A percentile compares a stretch with the other conserved stretches of the same genome.
These are phyloP conservation scores for Cymbopogon citratus DNA, from an alignment of 176 grass and related monocot species.

Conservation along the genomic window DNA sequence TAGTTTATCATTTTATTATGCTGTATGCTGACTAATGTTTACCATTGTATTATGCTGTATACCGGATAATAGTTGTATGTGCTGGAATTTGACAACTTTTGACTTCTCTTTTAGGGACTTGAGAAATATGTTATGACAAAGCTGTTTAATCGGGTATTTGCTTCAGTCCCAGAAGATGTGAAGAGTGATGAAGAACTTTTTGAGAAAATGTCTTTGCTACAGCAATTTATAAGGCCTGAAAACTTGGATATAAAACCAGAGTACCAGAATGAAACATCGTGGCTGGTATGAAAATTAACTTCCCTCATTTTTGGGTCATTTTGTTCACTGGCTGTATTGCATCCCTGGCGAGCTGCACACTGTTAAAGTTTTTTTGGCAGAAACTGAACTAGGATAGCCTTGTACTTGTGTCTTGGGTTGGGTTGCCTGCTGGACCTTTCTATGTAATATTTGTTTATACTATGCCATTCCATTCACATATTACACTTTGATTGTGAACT, in stretches of 20 bases:
- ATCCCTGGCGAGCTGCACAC: neutral
- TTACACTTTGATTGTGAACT: neutral
- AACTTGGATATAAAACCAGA: conserved; percentile 91
- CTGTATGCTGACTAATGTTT: neutral
- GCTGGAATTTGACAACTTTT: conserved; percentile 3
- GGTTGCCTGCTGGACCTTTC: neutral
- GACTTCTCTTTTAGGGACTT: conserved; percentile 62
- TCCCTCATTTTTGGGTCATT: neutral
- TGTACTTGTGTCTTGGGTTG: neutral
- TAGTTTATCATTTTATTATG: neutral
- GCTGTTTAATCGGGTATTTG: conserved; percentile 86
- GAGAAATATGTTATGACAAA: conserved; percentile 99
- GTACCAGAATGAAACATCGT: conserved; percentile 95
- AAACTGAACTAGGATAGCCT: neutral
- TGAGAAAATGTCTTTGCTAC: conserved; percentile 92
- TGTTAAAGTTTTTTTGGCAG: neutral
- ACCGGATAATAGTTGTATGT: neutral
- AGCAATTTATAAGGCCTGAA: conserved; percentile 84
- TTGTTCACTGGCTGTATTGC: neutral
- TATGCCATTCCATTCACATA: neutral
- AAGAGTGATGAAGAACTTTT: conserved; percentile 84
- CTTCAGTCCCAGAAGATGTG: conserved; percentile 90
- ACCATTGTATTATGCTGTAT: conserved; percentile 2
- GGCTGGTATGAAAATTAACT: conserved; percentile 63
- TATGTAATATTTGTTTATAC: neutral